phyloP scores from a whole-genome alignment of 2,329 filamentous ascomycete species.

The Phialophora verrucosa region DNA sequence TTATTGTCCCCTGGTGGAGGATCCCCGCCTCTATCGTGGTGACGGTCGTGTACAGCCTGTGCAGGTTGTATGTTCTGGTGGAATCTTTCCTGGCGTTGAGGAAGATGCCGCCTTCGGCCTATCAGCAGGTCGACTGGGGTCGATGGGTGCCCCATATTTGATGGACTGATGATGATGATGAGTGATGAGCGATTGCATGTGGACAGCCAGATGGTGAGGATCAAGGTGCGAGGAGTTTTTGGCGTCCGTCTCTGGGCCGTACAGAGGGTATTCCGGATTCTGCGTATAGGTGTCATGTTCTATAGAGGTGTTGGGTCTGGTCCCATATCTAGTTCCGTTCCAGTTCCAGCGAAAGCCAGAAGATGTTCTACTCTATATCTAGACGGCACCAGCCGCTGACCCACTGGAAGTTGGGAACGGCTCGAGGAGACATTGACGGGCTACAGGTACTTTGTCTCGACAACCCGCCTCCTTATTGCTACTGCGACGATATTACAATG shows the following conservation, averaged over 20 bases:
- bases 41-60: conserved; percentile 8
- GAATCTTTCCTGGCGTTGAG: conserved; percentile 20
- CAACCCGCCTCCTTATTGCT: neutral
- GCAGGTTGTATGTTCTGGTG: conserved; percentile 18
- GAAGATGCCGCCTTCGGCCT: conserved; percentile 15
- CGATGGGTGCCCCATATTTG: conserved; percentile 21
- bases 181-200: neutral
- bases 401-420: neutral
- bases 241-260: neutral
- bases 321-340: no score
- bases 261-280: neutral
- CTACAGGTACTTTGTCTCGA: neutral
- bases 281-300: neutral
- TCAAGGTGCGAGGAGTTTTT: neutral
- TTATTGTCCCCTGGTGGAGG: conserved; percentile 22
- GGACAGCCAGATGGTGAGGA: neutral
- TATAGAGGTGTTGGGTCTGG: neutral
- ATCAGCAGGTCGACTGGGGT: conserved; percentile 23
- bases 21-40: conserved; percentile 23
- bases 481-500: neutral
- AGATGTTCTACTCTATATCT: neutral
- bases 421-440: neutral
- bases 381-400: neutral
- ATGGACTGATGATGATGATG: conserved; percentile 11
- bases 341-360: neutral